A percentile compares a stretch with the other conserved stretches of the same genome.
Evolutionary conservation across 768 basidiomycete genomes (phyloP).

Genomic region (Tricholoma furcatifolium): DNA sequence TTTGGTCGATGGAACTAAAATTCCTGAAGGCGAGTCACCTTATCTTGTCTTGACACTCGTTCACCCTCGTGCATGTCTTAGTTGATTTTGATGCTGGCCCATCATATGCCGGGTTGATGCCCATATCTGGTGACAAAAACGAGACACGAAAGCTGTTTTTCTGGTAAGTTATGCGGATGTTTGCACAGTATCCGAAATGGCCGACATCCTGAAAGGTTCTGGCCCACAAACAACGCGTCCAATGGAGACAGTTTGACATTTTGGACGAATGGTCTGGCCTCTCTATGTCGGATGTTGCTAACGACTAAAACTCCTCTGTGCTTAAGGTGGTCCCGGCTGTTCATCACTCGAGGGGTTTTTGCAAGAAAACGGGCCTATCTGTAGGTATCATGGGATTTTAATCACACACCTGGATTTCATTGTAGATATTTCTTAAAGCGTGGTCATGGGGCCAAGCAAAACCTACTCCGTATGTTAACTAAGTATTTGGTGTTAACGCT

Average conservation of each 20-base stretch:
- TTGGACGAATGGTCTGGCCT: slow-evolving; percentile 48
- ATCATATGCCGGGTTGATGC: slow-evolving; percentile 67
- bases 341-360: slow-evolving; percentile 65
- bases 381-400: slow-evolving; percentile 28
- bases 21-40: slow-evolving; percentile 37
- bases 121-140: slow-evolving; percentile 53
- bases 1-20: slow-evolving; percentile 45
- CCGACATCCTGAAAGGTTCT: slow-evolving; percentile 53
- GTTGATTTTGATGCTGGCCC: slow-evolving; percentile 70
- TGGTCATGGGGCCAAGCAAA: slow-evolving; percentile 52
- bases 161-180: slow-evolving; percentile 24
- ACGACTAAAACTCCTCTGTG: slow-evolving; percentile 25
- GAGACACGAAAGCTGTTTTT: slow-evolving; percentile 63
- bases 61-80: slow-evolving; percentile 10
- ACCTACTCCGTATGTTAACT: slow-evolving; percentile 25
- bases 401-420: not conserved
- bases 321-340: slow-evolving; percentile 66
- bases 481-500: not conserved
- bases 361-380: slow-evolving; percentile 65
- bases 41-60: slow-evolving; percentile 2
- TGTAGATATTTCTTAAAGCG: slow-evolving; percentile 21
- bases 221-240: slow-evolving; percentile 61
- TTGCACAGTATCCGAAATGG: not conserved
- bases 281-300: not conserved
- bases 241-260: slow-evolving; percentile 62